Evolutionary conservation across 768 basidiomycete genomes (phyloP).

Genomic region (Lactarius sp.): DNA sequence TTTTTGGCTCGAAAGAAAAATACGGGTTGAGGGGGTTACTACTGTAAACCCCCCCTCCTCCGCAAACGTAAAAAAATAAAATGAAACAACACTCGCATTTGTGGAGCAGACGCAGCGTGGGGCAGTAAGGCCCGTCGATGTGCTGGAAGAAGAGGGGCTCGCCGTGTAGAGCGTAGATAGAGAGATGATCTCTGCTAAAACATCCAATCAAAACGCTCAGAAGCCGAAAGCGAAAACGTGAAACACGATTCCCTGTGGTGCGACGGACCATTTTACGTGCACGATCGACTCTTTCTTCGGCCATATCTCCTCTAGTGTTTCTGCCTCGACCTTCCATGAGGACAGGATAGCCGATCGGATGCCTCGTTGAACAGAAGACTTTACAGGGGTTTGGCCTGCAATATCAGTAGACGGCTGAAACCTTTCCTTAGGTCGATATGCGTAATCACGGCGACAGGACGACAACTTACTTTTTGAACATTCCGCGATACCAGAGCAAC

Average conservation of each 20-base stretch:
- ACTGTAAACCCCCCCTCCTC: too few relatives aligned
- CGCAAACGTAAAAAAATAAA: not conserved
- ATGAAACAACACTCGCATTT: conserved; percentile 55
- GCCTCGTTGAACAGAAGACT: conserved; percentile 87
- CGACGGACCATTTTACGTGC: conserved; percentile 86
- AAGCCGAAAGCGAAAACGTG: too few relatives aligned
- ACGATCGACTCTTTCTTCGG: conserved; percentile 96
- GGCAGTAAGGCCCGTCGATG: conserved; percentile 89
- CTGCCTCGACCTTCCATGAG: conserved; percentile 78
- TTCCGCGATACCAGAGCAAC: conserved; percentile 29
- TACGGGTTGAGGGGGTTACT: too few relatives aligned
- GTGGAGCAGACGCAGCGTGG: conserved; percentile 85
- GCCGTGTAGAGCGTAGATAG: conserved; percentile 83
- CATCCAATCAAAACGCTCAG: too few relatives aligned
- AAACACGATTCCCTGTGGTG: not conserved
- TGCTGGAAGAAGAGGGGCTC: conserved; percentile 95
- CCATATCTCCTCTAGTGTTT: conserved; percentile 89
- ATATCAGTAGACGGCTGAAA: conserved; percentile 76
- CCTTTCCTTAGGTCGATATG: conserved; percentile 35
- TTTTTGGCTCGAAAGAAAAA: too few relatives aligned
- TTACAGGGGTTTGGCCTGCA: conserved; percentile 84
- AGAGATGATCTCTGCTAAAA: conserved; percentile 87
- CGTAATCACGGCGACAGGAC: not conserved
- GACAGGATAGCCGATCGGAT: conserved; percentile 76
- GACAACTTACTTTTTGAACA: conserved; percentile 71